Evolutionary conservation across 2,329 filamentous ascomycete genomes (phyloP), one percentile per base, ranked within the genome.

Genomic region (Colletotrichum filicis): DNA sequence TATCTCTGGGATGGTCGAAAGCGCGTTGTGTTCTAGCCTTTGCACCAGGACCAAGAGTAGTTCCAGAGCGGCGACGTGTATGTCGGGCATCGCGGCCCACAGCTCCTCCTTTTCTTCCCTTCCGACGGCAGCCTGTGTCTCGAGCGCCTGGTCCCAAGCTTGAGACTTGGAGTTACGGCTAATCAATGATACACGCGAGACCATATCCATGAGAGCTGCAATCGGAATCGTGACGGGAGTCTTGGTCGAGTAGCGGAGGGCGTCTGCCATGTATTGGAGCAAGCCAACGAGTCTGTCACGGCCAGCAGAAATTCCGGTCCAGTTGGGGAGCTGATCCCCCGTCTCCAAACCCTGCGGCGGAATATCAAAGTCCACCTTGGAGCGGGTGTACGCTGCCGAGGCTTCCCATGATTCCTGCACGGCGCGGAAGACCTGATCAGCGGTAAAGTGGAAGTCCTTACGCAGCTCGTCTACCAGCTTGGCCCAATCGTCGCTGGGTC

Each of bases 401-500:
- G 94, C 91, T 77, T 95, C 91, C 93, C 95, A 97, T 53, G 94
- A 92, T 80, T 98, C 95, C 12, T 93, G 83, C 0, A 98, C 88
- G 11, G 92, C 91, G 61, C 95, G 91, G 78, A 98, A 93, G 0
- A 97, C 87, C 75, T 92, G 89, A 78, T 97, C 93, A 55, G 93
- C 91, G 1, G 94, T 93, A 28, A 84, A 82, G 78, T 98, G 95
- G 19, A 92, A 87, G 49, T 90, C 88, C 49, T 87, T 86, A 28
- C 97, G 84, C 12, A 92, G 86, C 8, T 85, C 84, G 59, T 88
- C 88, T 58, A 95, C 83, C 19, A 90, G 87, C 76, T 90, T 93
- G 19, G 87, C 86, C 95, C 95, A 98, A 81, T 97, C 95, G 26
- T 94, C 92, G 26, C 89, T 89, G 12, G 91, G 90, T 22, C 91